Conservation (phyloP, 2,329 filamentous ascomycete genomes). For the Aspergillus bombycis region DNA sequence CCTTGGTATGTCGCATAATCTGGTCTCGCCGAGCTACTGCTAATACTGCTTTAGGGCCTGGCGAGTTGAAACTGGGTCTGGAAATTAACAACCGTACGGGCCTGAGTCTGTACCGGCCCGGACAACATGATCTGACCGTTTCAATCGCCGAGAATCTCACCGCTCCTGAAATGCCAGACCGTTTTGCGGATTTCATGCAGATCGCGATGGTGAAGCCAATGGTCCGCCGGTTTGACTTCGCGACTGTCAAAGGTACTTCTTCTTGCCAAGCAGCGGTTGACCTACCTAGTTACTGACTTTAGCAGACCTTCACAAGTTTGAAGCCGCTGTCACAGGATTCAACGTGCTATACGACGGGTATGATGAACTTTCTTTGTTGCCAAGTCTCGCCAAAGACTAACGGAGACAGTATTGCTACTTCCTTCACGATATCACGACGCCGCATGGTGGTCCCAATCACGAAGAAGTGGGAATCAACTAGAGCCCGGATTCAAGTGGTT, state of each 20-base stretch:
- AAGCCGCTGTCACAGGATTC: conserved; percentile 79
- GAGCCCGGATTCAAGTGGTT: conserved; percentile 78
- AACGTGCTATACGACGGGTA: conserved; percentile 71
- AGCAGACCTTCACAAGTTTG: conserved; percentile 74
- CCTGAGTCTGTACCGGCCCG: conserved; percentile 69
- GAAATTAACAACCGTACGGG: conserved; percentile 65
- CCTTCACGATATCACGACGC: conserved; percentile 79
- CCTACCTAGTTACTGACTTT: conserved; percentile 16
- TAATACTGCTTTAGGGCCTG: conserved; percentile 54
- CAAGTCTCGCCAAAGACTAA: conserved; percentile 6
- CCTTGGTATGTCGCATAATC: conserved; percentile 52
- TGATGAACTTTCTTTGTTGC: conserved; percentile 9
- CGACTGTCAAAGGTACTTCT: conserved; percentile 51
- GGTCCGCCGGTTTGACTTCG: conserved; percentile 72
- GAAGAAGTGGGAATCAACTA: conserved; percentile 89
- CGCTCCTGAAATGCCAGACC: conserved; percentile 63
- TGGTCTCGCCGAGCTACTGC: not conserved
- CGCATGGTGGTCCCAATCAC: conserved; percentile 91
- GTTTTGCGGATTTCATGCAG: conserved; percentile 67
- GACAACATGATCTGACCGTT: conserved; percentile 76
- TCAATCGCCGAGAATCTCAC: conserved; percentile 71
- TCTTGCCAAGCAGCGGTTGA: not conserved
- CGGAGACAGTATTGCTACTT: conserved; percentile 60
- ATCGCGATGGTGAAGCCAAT: conserved; percentile 62
- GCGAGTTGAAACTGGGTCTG: conserved; percentile 70